Evolutionary conservation across 805 yeast species (phyloP).

Genomic region (Teunomyces stri): DNA sequence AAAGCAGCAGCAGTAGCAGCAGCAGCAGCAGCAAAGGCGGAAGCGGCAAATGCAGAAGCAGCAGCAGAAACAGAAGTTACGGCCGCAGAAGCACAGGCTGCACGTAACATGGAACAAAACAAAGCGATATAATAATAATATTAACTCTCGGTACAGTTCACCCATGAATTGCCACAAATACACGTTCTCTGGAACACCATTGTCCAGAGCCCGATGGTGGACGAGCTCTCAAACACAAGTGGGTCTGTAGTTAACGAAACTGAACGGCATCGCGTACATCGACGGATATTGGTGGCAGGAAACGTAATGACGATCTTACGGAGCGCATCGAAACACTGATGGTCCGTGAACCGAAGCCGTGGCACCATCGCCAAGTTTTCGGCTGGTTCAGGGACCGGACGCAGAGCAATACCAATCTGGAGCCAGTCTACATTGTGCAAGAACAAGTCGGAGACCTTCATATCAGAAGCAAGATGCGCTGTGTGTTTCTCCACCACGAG

Average conservation of each 20-base stretch:
- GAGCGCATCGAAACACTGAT: conserved; percentile 36
- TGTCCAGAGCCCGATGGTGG: conserved; percentile 48
- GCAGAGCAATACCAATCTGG: conserved; percentile 28
- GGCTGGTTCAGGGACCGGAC: neutral
- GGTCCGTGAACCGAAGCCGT: conserved; percentile 18
- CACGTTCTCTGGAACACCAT: conserved; percentile 71
- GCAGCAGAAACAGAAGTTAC: neutral
- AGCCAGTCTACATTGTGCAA: conserved; percentile 71
- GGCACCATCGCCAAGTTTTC: conserved; percentile 13
- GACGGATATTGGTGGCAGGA: conserved; percentile 20
- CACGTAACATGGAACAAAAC: neutral
- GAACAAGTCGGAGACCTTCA: conserved; percentile 53
- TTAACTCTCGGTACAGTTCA: conserved; percentile 22
- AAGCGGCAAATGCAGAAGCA: conserved; percentile 7
- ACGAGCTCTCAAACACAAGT: conserved; percentile 30
- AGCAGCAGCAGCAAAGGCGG: conserved; percentile 8
- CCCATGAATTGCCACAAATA: conserved; percentile 79
- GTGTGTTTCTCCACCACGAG: conserved; percentile 49
- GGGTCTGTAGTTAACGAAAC: conserved; percentile 42
- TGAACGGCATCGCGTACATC: conserved; percentile 43
- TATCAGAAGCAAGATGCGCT: conserved; percentile 40
- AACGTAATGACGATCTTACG: conserved; percentile 32
- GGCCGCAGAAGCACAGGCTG: neutral
- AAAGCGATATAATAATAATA: neutral
- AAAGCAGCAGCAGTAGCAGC: conserved; percentile 8